Percentiles rank a stretch among this genome's conserved stretches.
Evolutionary conservation across 1,139 yeast genomes (phyloP).

Genomic region (Blastobotrys arbuscula): DNA sequence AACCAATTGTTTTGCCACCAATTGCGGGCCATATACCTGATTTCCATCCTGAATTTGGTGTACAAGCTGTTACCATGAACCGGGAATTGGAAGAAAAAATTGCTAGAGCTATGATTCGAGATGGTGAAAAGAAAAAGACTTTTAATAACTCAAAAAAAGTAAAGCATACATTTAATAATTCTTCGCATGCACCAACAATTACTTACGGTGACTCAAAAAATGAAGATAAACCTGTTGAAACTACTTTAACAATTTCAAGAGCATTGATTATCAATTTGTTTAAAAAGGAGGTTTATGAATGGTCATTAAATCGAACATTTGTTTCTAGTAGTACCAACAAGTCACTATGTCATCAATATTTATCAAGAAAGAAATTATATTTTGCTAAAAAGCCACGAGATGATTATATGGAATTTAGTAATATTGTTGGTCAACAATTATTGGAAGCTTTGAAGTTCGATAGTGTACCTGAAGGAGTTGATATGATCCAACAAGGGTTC

Average conservation of each 20-base stretch:
- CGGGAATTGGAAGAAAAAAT: constrained; percentile 26
- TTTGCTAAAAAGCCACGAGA: not conserved
- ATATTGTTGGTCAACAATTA: constrained; percentile 1
- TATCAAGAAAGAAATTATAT: constrained; percentile 16
- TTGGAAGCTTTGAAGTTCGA: not conserved
- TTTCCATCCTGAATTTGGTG: constrained; percentile 28
- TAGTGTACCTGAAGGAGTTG: constrained; percentile 4
- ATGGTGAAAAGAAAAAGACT: constrained; percentile 16
- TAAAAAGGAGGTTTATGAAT: constrained; percentile 11
- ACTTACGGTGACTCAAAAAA: not conserved
- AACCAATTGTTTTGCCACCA: constrained; percentile 25
- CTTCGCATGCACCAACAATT: not conserved
- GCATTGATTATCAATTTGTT: constrained; percentile 11
- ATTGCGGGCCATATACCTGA: constrained; percentile 29
- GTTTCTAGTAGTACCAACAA: not conserved
- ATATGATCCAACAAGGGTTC: constrained; percentile 3
- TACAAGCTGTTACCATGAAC: constrained; percentile 26
- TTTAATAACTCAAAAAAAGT: not conserved
- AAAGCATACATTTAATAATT: not conserved
- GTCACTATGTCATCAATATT: constrained; percentile 13
- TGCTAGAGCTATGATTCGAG: constrained; percentile 23
- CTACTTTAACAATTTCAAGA: constrained; percentile 9
- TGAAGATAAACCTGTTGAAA: not conserved
- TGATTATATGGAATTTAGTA: constrained; percentile 1
- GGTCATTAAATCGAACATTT: constrained; percentile 9